Percentiles rank a stretch among this genome's conserved stretches.
Conservation (phyloP, 208 protist genomes). For the Leishmania major region DNA sequence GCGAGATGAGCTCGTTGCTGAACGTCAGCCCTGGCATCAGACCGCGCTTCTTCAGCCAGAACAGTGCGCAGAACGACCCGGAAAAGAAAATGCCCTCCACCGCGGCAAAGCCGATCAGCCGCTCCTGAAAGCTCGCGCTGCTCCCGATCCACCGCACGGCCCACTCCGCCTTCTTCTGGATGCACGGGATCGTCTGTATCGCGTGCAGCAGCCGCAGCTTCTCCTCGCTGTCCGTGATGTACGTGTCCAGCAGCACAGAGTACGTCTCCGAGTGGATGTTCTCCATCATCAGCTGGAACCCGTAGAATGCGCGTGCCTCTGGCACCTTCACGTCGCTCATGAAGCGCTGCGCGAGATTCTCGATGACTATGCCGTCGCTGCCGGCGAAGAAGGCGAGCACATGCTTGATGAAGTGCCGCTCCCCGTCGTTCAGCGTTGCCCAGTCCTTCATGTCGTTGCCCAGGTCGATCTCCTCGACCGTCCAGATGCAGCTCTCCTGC, state of each 20-base stretch:
- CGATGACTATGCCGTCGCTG: conserved; percentile 98
- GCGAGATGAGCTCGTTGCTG: conserved; percentile 99
- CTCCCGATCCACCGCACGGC: conserved; percentile 92
- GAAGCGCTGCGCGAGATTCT: conserved; percentile 98
- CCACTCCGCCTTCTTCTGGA: conserved; percentile 99
- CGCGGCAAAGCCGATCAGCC: conserved; percentile 98
- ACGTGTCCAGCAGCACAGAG: conserved; percentile 95
- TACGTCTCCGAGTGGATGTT: conserved; percentile 99
- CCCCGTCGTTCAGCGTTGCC: conserved; percentile 94
- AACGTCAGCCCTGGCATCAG: conserved; percentile 99
- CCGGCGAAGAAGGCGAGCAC: conserved; percentile 99
- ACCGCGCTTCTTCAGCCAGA: conserved; percentile 99
- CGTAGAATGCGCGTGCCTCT: conserved; percentile 98
- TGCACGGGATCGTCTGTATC: conserved; percentile 96
- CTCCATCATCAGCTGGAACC: conserved; percentile 99
- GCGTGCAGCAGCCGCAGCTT: conserved; percentile 96
- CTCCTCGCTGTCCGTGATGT: conserved; percentile 95
- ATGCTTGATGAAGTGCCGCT: conserved; percentile 98
- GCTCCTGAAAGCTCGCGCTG: conserved; percentile 91
- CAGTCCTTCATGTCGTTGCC: conserved; percentile 95
- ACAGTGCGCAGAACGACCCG: conserved; percentile 98
- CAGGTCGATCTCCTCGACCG: conserved; percentile 99
- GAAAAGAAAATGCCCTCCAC: conserved; percentile 99
- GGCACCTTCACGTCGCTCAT: conserved; percentile 98
- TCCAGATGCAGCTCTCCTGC: conserved; percentile 98